phyloP scores from a whole-genome alignment of 257 asterid genomes.

The Capsicum rhomboideum region DNA sequence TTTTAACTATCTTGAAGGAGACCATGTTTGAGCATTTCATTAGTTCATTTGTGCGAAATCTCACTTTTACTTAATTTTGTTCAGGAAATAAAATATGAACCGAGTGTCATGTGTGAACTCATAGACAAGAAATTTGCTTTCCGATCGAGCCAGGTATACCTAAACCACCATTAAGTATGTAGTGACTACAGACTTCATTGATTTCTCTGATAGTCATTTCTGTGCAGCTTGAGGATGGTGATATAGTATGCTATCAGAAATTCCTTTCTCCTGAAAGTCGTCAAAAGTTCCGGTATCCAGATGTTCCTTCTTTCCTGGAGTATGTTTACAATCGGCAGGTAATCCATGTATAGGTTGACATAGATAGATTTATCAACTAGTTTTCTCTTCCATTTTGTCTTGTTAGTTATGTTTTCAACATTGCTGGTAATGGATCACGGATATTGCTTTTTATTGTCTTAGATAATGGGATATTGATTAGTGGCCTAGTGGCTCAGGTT shows the following conservation, averaged over 20 bases:
- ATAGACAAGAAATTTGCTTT: slow-evolving; percentile 67
- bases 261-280: slow-evolving; percentile 47
- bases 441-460: neutral
- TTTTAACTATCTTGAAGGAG: neutral
- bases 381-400: neutral
- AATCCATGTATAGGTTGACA: neutral
- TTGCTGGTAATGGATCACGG: neutral
- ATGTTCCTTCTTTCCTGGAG: slow-evolving; percentile 82
- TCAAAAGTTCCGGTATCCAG: slow-evolving; percentile 55
- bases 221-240: slow-evolving; percentile 90
- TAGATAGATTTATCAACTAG: neutral
- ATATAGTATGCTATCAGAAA: slow-evolving; percentile 90
- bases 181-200: neutral
- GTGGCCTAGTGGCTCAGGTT: neutral
- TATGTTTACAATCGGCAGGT: slow-evolving; percentile 97
- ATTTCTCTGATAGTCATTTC: neutral
- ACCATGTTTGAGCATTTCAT: neutral
- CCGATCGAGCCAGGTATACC: slow-evolving; percentile 62
- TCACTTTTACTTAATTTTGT: neutral
- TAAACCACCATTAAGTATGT: neutral
- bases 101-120: slow-evolving; percentile 87
- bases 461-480: neutral
- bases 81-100: slow-evolving; percentile 92
- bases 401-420: neutral
- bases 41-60: neutral